These are phyloP conservation scores for Hypoxylon sp. DNA, from an alignment of 2,329 filamentous ascomycete genomes.

Conservation along the genomic window DNA sequence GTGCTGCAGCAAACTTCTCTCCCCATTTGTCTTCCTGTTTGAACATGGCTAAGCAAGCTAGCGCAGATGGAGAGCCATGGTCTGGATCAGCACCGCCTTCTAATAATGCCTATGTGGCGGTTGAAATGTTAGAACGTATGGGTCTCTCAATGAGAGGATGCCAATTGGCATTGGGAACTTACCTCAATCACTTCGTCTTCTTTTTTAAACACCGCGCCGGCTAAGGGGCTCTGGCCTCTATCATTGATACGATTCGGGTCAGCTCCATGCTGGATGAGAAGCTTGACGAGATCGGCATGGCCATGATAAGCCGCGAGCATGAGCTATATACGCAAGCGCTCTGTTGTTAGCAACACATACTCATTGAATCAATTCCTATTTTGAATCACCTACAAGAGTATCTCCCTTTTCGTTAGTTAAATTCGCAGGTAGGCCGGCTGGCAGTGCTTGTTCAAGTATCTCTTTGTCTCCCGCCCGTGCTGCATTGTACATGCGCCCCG, in stretches of 20 bases:
- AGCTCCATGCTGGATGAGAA: slow-evolving; percentile 69
- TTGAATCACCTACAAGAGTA: slow-evolving; percentile 62
- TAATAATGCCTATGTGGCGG: slow-evolving; percentile 52
- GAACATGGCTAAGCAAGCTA: slow-evolving; percentile 60
- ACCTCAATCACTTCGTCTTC: slow-evolving; percentile 71
- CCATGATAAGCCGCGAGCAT: slow-evolving; percentile 79
- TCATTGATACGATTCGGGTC: slow-evolving; percentile 75
- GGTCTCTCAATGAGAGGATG: not conserved
- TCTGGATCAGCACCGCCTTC: slow-evolving; percentile 64
- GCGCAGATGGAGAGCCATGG: slow-evolving; percentile 58
- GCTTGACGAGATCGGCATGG: slow-evolving; percentile 65
- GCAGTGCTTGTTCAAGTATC: slow-evolving; percentile 69
- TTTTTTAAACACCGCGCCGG: slow-evolving; percentile 77
- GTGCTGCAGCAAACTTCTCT: slow-evolving; percentile 57
- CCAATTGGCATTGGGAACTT: not conserved
- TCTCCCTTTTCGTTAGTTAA: slow-evolving; percentile 78
- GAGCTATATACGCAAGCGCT: slow-evolving; percentile 52
- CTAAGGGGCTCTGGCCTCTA: slow-evolving; percentile 72
- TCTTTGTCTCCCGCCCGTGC: slow-evolving; percentile 67
- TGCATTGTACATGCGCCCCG: slow-evolving; percentile 71
- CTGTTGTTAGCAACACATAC: not conserved
- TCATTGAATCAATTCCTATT: not conserved
- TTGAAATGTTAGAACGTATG: slow-evolving; percentile 2
- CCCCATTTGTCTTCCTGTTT: slow-evolving; percentile 62
- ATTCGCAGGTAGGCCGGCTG: slow-evolving; percentile 72